These are phyloP conservation scores for Withania somnifera DNA, from an alignment of 305 asterid genomes.

Conservation along the genomic window DNA sequence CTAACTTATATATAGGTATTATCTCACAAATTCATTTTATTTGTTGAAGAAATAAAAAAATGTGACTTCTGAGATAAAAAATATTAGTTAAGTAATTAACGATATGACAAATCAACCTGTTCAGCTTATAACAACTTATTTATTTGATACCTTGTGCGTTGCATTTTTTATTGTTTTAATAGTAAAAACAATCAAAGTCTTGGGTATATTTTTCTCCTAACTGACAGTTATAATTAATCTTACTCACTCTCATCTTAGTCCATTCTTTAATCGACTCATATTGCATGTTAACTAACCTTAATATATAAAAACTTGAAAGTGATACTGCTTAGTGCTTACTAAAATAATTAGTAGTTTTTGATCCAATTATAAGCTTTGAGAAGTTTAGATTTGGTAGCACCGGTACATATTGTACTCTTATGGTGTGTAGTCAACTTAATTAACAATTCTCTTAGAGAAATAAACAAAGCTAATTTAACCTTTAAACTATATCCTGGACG, in stretches of 20 bases:
- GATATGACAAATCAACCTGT: too few species aligned
- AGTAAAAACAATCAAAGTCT: too few species aligned
- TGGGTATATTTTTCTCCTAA: too few species aligned
- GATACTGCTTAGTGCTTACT: not conserved
- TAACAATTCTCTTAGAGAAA: not conserved
- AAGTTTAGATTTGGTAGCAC: conserved; percentile 2
- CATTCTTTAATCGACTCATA: not conserved
- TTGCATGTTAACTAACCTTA: not conserved
- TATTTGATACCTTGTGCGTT: too few species aligned
- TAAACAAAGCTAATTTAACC: not conserved
- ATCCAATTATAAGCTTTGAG: not conserved
- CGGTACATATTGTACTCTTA: not conserved
- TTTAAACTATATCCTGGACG: not conserved
- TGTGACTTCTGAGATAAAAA: too few species aligned
- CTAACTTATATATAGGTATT: too few species aligned
- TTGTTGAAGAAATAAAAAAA: too few species aligned
- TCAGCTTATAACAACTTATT: too few species aligned
- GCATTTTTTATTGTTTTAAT: too few species aligned
- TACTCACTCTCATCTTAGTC: not conserved
- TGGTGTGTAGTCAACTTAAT: not conserved
- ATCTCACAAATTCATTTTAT: too few species aligned
- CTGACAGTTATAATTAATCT: not conserved
- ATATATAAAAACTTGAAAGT: not conserved
- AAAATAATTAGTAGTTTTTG: not conserved
- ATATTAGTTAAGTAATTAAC: too few species aligned